A percentile compares a stretch with the other conserved stretches of the same genome.
phyloP scores from a whole-genome alignment of 768 basidiomycete genomes.

The Agrocybe pediades region DNA sequence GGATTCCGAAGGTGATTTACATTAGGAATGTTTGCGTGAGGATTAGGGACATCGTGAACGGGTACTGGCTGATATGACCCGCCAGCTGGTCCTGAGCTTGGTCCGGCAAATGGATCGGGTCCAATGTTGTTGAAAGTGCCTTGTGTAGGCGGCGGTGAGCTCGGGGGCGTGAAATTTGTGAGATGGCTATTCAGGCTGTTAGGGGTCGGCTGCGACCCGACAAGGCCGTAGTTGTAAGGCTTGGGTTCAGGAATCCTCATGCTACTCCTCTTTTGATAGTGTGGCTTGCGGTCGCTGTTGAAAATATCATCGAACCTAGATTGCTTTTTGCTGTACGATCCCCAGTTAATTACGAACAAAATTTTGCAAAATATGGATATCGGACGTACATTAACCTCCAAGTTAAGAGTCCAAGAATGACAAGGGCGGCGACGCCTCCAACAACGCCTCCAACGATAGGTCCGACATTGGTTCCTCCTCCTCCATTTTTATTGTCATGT shows the following conservation, averaged over 20 bases:
- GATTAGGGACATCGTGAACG: conserved; percentile 11
- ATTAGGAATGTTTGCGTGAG: conserved; percentile 7
- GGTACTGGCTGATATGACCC: background rate
- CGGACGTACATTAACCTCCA: conserved; percentile 26
- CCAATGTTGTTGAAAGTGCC: conserved; percentile 17
- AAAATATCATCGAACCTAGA: conserved; percentile 27
- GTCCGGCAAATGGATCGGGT: background rate
- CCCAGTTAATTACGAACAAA: background rate
- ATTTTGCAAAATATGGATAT: background rate
- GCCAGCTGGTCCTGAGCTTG: too few relatives aligned
- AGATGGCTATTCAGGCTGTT: conserved; percentile 15
- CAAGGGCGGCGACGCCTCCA: conserved; percentile 25
- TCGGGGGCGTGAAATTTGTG: conserved; percentile 22
- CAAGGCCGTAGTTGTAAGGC: conserved; percentile 66
- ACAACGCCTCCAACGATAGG: conserved; percentile 30
- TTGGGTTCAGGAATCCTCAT: conserved; percentile 33
- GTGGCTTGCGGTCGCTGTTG: conserved; percentile 17
- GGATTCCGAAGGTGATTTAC: conserved; percentile 20
- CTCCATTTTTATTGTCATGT: conserved; percentile 5
- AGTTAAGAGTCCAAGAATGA: conserved; percentile 23
- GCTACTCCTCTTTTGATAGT: conserved; percentile 17
- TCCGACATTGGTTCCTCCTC: conserved; percentile 18
- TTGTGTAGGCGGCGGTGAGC: conserved; percentile 39
- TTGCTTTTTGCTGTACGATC: conserved; percentile 21
- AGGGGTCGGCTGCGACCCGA: conserved; percentile 44